Evolutionary conservation across 495 filamentous ascomycete species (phyloP).

Genomic region (Polyplosphaeria fusca): DNA sequence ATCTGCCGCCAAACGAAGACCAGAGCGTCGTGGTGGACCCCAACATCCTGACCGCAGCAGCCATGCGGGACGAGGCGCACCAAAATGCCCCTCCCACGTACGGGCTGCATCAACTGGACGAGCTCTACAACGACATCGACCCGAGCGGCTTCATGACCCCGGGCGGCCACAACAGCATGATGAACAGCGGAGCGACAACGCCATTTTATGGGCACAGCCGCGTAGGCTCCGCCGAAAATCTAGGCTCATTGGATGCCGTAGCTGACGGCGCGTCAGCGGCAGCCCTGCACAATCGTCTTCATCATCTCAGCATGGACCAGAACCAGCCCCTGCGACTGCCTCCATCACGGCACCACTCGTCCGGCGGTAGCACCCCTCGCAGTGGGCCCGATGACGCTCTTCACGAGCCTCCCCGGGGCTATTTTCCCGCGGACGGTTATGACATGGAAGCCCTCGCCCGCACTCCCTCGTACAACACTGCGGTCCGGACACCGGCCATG

Average conservation of each 20-base stretch:
- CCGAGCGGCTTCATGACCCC: slow-evolving; percentile 73
- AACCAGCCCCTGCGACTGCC: slow-evolving; percentile 15
- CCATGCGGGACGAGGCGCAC: slow-evolving; percentile 39
- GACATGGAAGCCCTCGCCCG: slow-evolving; percentile 38
- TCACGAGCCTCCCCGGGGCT: slow-evolving; percentile 1
- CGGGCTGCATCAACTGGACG: slow-evolving; percentile 80
- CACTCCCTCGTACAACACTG: slow-evolving; percentile 44
- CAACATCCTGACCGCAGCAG: slow-evolving; percentile 41
- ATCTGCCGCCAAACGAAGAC: slow-evolving; percentile 76
- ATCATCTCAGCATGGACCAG: slow-evolving; percentile 33
- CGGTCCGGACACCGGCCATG: slow-evolving; percentile 36
- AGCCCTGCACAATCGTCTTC: slow-evolving; percentile 38
- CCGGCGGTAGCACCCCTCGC: slow-evolving; percentile 16
- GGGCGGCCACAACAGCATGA: slow-evolving; percentile 28
- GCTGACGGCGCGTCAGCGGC: slow-evolving; percentile 41
- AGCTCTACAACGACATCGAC: slow-evolving; percentile 82
- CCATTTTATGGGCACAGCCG: slow-evolving; percentile 74
- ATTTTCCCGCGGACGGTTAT: slow-evolving; percentile 32
- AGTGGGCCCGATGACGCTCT: slow-evolving; percentile 2
- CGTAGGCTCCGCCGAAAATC: slow-evolving; percentile 73
- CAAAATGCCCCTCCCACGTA: slow-evolving; percentile 77
- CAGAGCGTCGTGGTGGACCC: slow-evolving; percentile 61
- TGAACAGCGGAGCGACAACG: slow-evolving; percentile 68
- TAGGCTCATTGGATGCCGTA: slow-evolving; percentile 55
- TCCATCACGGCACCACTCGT: slow-evolving; percentile 1